Percentiles rank a stretch among this genome's conserved stretches.
Evolutionary conservation across 164 flowering plant genomes (phyloP).

Genomic region (Macadamia integrifolia): DNA sequence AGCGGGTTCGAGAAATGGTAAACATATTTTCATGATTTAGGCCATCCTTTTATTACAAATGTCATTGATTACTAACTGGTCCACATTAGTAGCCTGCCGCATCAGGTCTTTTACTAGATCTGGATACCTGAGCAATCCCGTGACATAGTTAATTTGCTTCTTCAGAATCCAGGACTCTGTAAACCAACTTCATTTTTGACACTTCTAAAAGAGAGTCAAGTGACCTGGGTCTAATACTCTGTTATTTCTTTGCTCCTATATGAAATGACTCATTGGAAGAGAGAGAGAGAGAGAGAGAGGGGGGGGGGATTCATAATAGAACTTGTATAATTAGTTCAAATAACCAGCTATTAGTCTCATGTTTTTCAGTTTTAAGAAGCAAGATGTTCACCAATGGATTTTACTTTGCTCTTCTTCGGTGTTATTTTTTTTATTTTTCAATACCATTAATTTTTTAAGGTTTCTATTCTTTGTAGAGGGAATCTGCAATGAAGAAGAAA

Average conservation of each 20-base stretch:
- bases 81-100: not conserved
- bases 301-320: not conserved
- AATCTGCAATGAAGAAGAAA: slow-evolving; percentile 66
- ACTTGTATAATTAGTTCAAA: not conserved
- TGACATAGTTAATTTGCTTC: too few relatives aligned
- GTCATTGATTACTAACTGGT: not conserved
- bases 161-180: too few relatives aligned
- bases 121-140: not conserved
- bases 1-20: slow-evolving; percentile 60
- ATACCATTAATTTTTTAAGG: not conserved
- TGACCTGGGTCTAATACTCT: too few relatives aligned
- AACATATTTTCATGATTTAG: not conserved
- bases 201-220: too few relatives aligned
- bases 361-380: too few relatives aligned
- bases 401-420: too few relatives aligned
- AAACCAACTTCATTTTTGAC: too few relatives aligned
- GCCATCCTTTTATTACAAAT: not conserved
- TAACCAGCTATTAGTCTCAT: too few relatives aligned
- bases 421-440: not conserved
- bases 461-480: slow-evolving; percentile 48
- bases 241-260: too few relatives aligned
- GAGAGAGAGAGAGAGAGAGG: too few relatives aligned
- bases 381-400: too few relatives aligned
- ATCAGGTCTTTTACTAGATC: not conserved
- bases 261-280: too few relatives aligned